Evolutionary conservation across 2,329 filamentous ascomycete species (phyloP).

Genomic region (Fusarium sterilihyphosum): DNA sequence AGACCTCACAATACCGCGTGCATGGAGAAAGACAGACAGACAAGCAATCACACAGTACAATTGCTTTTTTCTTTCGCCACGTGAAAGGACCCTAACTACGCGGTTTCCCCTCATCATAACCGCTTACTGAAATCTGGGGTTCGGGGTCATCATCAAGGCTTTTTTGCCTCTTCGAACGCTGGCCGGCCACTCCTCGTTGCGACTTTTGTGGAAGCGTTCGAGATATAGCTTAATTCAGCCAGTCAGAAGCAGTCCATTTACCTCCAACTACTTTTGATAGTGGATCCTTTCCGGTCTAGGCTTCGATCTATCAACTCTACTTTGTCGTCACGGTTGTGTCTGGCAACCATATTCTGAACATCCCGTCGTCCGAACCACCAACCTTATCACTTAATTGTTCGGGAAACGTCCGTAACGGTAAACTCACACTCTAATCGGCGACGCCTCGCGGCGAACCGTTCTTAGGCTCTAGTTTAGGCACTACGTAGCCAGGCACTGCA

Average conservation of each 20-base stretch:
- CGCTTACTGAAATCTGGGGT: conserved; percentile 19
- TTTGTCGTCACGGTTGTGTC: conserved; percentile 34
- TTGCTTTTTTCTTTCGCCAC: conserved; percentile 16
- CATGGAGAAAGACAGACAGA: conserved; percentile 1
- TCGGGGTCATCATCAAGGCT: conserved; percentile 11
- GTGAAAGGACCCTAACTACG: conserved; percentile 6
- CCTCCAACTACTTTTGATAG: conserved; percentile 30
- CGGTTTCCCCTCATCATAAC: conserved; percentile 20
- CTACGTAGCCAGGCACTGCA: conserved; percentile 11
- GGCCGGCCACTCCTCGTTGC: conserved; percentile 27
- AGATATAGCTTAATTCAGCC: conserved; percentile 23
- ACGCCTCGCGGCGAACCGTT: conserved; percentile 24
- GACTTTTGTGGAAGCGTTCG: conserved; percentile 3
- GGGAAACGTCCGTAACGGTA: conserved; percentile 39
- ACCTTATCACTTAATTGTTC: conserved; percentile 22
- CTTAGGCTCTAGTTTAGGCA: neutral
- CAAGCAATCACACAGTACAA: conserved; percentile 4
- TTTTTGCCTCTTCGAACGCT: conserved; percentile 2
- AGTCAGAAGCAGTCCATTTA: conserved; percentile 32
- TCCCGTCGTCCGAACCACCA: conserved; percentile 44
- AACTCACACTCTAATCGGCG: conserved; percentile 18
- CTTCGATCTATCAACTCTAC: conserved; percentile 29
- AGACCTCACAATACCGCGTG: neutral
- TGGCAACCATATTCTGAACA: conserved; percentile 36
- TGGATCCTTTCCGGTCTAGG: conserved; percentile 38